Evolutionary conservation across 805 yeast genomes (phyloP).

Genomic region (Pichia exigua): DNA sequence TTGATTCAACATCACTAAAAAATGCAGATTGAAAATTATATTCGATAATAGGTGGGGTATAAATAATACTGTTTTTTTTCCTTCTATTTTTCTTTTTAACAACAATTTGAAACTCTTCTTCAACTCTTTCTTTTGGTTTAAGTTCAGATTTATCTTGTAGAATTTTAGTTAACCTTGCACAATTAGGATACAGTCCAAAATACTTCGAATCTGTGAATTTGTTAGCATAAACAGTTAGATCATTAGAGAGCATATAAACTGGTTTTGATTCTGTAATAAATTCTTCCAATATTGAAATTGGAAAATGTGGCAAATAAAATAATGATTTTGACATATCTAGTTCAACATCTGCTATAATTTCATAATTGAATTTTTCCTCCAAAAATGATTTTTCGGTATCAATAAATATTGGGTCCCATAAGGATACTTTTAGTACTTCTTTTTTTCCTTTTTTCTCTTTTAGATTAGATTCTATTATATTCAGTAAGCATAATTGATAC

Average conservation of each 20-base stretch:
- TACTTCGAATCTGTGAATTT: constrained; percentile 23
- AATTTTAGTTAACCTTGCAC: constrained; percentile 20
- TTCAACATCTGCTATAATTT: constrained; percentile 12
- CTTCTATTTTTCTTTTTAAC: constrained; percentile 9
- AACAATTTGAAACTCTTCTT: constrained; percentile 16
- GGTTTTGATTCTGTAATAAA: constrained; percentile 19
- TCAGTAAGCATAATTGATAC: constrained; percentile 23
- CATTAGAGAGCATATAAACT: constrained; percentile 24
- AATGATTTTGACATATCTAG: constrained; percentile 4
- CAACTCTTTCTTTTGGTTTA: background rate
- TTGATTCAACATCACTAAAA: constrained; percentile 7
- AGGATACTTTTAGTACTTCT: constrained; percentile 9
- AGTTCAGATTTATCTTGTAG: background rate
- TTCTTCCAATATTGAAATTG: constrained; percentile 24
- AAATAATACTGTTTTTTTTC: constrained; percentile 5
- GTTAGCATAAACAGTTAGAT: constrained; percentile 22
- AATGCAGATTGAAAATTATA: constrained; percentile 13
- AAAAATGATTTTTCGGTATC: constrained; percentile 18
- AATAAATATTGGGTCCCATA: constrained; percentile 29
- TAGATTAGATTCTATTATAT: constrained; percentile 12
- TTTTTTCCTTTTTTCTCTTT: background rate
- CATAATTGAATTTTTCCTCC: constrained; percentile 6
- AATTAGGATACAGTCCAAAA: constrained; percentile 22
- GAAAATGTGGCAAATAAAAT: constrained; percentile 30
- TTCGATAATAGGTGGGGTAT: constrained; percentile 8